Evolutionary conservation across 2,329 filamentous ascomycete species (phyloP).

Genomic region (Hawksworthiomyces lignivorus): DNA sequence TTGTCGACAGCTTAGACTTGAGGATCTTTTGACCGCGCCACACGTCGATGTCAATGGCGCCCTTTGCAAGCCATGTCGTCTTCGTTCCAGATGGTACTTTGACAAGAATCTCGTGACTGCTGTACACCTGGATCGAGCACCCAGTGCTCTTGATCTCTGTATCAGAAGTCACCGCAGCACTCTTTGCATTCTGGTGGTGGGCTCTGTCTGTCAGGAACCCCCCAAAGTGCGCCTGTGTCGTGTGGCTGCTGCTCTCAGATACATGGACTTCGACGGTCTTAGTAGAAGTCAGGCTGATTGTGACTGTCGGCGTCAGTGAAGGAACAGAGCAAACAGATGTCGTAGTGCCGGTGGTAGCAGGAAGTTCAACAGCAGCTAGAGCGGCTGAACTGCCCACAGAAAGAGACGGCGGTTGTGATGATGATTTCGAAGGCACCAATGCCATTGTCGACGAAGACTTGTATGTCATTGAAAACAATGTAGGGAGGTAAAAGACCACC

Average conservation of each 20-base stretch:
- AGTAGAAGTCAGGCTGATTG: constrained; percentile 30
- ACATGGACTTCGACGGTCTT: constrained; percentile 24
- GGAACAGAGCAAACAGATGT: constrained; percentile 8
- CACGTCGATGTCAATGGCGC: constrained; percentile 49
- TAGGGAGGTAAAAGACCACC: neutral
- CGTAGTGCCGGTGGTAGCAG: neutral
- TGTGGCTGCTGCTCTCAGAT: constrained; percentile 17
- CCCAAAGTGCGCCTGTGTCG: constrained; percentile 23
- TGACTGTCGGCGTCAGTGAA: constrained; percentile 17
- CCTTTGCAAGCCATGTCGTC: constrained; percentile 46
- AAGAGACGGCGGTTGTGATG: too few species aligned
- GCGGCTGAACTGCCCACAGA: too few species aligned
- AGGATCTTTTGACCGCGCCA: constrained; percentile 40
- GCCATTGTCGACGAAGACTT: too few species aligned
- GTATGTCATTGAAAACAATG: too few species aligned
- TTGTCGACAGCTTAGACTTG: constrained; percentile 39
- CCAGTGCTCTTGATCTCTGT: constrained; percentile 24
- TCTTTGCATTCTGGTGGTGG: constrained; percentile 10
- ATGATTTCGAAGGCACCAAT: too few species aligned
- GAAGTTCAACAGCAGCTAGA: too few species aligned
- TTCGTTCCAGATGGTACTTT: constrained; percentile 44
- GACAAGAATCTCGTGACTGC: constrained; percentile 45
- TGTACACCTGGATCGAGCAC: constrained; percentile 39
- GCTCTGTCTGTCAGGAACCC: constrained; percentile 33
- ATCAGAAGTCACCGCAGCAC: constrained; percentile 11